These are phyloP conservation scores for Neopestalotiopsis sp. DNA, from an alignment of 2,329 filamentous ascomycete genomes.

Conservation along the genomic window DNA sequence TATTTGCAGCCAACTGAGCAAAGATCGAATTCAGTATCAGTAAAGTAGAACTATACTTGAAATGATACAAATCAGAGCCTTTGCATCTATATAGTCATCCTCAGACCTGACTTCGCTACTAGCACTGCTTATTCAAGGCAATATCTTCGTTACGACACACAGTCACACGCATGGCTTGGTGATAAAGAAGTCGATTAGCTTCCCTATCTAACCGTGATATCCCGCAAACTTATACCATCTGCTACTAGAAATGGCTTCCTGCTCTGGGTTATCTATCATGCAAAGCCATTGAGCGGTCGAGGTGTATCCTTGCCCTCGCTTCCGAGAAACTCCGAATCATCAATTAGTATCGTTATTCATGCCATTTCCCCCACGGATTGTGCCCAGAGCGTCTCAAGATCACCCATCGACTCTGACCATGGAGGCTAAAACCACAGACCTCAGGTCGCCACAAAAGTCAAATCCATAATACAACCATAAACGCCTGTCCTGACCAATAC, in stretches of 20 bases:
- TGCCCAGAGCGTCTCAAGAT: neutral
- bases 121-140: neutral
- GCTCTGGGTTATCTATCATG: conserved; percentile 3
- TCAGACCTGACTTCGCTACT: no score
- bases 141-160: neutral
- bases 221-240: neutral
- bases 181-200: neutral
- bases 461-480: conserved; percentile 32
- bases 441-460: neutral
- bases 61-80: no score
- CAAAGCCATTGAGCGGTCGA: neutral
- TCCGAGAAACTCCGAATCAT: conserved; percentile 1
- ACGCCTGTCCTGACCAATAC: conserved; percentile 33
- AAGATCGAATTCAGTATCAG: no score
- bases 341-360: neutral
- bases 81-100: no score
- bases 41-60: no score
- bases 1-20: no score
- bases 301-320: neutral
- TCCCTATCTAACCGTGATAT: neutral
- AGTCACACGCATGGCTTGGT: neutral
- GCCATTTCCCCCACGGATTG: neutral
- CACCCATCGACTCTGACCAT: neutral
- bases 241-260: neutral
- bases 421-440: neutral